A percentile compares a stretch with the other conserved stretches of the same genome.
phyloP scores from a whole-genome alignment of 176 grass and related monocot genomes.

The Avena atlantica region DNA sequence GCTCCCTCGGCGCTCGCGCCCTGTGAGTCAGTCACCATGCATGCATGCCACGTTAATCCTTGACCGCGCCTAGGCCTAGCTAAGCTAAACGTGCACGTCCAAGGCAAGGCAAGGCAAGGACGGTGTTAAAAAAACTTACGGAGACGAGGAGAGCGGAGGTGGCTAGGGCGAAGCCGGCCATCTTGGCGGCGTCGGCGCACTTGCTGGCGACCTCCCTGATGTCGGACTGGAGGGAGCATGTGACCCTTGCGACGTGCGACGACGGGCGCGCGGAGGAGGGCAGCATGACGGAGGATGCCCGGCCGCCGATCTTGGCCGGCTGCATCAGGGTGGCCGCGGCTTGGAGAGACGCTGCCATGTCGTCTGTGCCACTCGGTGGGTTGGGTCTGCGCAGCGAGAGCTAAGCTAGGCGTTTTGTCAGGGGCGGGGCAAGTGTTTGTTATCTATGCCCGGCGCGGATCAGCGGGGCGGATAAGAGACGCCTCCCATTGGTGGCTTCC shows the following conservation, averaged over 20 bases:
- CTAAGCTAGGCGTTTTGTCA: constrained; percentile 27
- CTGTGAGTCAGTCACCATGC: constrained; percentile 22
- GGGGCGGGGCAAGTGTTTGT: constrained; percentile 42
- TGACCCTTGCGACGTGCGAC: constrained; percentile 56
- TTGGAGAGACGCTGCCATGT: constrained; percentile 87
- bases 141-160: constrained; percentile 81
- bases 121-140: constrained; percentile 38
- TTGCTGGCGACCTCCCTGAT: constrained; percentile 61
- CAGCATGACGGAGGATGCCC: constrained; percentile 20
- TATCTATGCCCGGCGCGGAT: constrained; percentile 59
- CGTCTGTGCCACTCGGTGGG: constrained; percentile 2
- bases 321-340: constrained; percentile 87
- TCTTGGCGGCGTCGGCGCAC: constrained; percentile 72
- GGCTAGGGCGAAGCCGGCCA: constrained; percentile 84
- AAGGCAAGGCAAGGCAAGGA: too few relatives aligned
- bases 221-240: constrained; percentile 67
- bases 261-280: constrained; percentile 38
- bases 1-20: constrained; percentile 72
- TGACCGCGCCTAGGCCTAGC: neutral
- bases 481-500: constrained; percentile 63
- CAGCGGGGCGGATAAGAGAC: constrained; percentile 66
- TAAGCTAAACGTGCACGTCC: neutral
- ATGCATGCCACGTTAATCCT: neutral
- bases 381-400: constrained; percentile 36
- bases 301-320: constrained; percentile 70